These are phyloP conservation scores for Paramecium sexaurelia DNA, from an alignment of 73 alveolate species.

Conservation along the genomic window DNA sequence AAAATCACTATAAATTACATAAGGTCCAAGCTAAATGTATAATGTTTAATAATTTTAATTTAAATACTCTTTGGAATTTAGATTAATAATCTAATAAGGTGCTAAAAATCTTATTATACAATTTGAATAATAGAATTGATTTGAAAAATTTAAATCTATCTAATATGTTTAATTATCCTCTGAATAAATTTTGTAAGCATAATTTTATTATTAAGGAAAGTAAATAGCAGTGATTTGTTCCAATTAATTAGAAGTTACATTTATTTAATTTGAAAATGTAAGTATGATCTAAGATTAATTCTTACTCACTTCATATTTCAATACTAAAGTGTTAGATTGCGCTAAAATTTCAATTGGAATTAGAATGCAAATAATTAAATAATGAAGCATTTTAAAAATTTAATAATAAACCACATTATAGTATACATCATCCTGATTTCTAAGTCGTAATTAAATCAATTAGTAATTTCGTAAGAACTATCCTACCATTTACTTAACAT, in stretches of 20 bases:
- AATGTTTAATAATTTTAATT: background rate
- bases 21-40: background rate
- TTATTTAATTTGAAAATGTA: background rate
- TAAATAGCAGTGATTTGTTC: background rate
- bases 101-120: background rate
- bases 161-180: background rate
- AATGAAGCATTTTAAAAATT: background rate
- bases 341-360: background rate
- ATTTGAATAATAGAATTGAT: background rate
- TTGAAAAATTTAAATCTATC: background rate
- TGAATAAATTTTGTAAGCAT: background rate
- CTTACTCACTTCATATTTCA: background rate
- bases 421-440: background rate
- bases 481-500: conserved; percentile 16
- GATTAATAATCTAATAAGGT: background rate
- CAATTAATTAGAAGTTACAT: background rate
- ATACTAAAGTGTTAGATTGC: background rate
- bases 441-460: background rate
- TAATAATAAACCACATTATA: background rate
- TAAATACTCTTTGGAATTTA: background rate
- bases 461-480: background rate
- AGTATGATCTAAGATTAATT: background rate
- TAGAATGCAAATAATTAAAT: background rate
- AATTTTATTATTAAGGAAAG: background rate
- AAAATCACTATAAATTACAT: background rate